These are phyloP conservation scores for Blastobotrys malaysiensis DNA, from an alignment of 1,139 yeast genomes.

Conservation along the genomic window DNA sequence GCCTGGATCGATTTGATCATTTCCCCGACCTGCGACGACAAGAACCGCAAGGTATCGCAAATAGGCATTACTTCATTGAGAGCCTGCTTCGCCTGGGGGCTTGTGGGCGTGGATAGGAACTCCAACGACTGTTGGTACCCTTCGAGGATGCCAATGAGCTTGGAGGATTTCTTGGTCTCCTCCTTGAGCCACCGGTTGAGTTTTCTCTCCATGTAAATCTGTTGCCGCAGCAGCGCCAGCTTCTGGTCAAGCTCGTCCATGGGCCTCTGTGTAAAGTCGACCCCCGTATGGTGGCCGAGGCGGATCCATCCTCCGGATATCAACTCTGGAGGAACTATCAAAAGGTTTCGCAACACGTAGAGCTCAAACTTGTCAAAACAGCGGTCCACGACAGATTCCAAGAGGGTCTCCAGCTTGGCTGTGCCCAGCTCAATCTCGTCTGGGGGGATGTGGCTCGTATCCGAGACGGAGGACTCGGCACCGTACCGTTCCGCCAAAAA, in stretches of 20 bases:
- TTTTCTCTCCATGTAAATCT: constrained; percentile 43
- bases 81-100: constrained; percentile 30
- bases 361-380: constrained; percentile 86
- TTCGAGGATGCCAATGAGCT: constrained; percentile 36
- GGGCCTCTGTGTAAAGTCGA: constrained; percentile 35
- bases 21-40: constrained; percentile 34
- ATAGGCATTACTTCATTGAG: constrained; percentile 44
- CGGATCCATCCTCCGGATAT: constrained; percentile 62
- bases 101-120: constrained; percentile 19
- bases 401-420: constrained; percentile 69
- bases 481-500: constrained; percentile 39
- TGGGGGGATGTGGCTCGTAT: constrained; percentile 22
- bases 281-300: constrained; percentile 60
- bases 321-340: constrained; percentile 65
- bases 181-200: constrained; percentile 41
- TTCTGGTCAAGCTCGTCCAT: constrained; percentile 33
- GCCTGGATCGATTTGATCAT: constrained; percentile 7
- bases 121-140: constrained; percentile 35
- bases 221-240: constrained; percentile 38
- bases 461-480: constrained; percentile 21
- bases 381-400: constrained; percentile 74
- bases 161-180: constrained; percentile 34
- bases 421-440: constrained; percentile 69
- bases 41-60: constrained; percentile 47
- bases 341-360: constrained; percentile 70